Evolutionary conservation across 75 land plant species (phyloP).

Genomic region (Pinus albicaulis): DNA sequence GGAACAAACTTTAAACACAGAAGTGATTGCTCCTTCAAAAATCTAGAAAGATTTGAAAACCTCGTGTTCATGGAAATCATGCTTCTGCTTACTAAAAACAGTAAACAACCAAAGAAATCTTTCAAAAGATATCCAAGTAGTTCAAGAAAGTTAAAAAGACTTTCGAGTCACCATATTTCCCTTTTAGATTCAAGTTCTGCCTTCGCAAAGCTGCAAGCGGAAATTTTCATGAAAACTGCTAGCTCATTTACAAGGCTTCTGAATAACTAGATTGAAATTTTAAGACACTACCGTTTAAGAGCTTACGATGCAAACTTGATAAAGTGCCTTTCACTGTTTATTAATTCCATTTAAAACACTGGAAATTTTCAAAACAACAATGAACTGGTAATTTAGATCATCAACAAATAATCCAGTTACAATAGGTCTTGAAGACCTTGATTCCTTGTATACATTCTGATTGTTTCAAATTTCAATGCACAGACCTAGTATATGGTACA

Average conservation of each 20-base stretch:
- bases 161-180: not conserved
- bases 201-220: not conserved
- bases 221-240: not conserved
- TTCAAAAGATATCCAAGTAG: too few species aligned
- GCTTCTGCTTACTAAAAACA: too few species aligned
- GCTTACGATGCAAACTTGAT: not conserved
- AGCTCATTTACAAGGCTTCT: not conserved
- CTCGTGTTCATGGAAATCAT: too few species aligned
- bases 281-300: not conserved
- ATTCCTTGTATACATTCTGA: not conserved
- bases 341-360: not conserved
- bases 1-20: too few species aligned
- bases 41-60: too few species aligned
- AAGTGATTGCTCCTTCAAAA: too few species aligned
- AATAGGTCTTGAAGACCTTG: slow-evolving; percentile 3
- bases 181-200: not conserved
- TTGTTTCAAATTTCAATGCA: slow-evolving; percentile 4
- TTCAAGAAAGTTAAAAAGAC: not conserved
- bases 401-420: slow-evolving; percentile 4
- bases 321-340: not conserved
- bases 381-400: not conserved
- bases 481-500: not conserved
- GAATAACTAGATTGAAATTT: not conserved
- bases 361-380: not conserved
- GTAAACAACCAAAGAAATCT: too few species aligned